Conservation (phyloP, 768 basidiomycete genomes). For the Leccinum subgranulosum region DNA sequence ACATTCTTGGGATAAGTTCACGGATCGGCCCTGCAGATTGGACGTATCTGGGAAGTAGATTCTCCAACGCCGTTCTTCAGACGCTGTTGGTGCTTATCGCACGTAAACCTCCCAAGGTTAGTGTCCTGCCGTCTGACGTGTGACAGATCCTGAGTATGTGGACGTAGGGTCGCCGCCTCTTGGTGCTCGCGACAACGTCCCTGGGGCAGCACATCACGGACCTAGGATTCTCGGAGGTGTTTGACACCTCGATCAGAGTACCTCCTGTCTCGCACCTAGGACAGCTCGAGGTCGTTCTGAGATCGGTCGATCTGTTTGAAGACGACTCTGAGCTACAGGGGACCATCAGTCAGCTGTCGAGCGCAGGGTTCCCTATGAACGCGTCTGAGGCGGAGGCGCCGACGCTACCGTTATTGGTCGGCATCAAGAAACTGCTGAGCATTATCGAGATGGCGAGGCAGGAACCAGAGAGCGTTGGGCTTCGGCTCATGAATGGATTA, state of each 20-base stretch:
- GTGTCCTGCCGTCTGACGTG: conserved; percentile 5
- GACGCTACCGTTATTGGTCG: conserved; percentile 63
- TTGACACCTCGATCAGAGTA: conserved; percentile 84
- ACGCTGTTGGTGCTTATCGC: conserved; percentile 84
- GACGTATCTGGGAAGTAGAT: conserved; percentile 95
- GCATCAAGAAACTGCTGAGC: conserved; percentile 91
- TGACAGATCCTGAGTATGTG: conserved; percentile 9
- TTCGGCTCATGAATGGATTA: conserved; percentile 61
- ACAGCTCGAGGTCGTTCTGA: conserved; percentile 73
- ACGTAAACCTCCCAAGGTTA: conserved; percentile 88
- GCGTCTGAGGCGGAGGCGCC: conserved; percentile 44
- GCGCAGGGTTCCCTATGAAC: conserved; percentile 61
- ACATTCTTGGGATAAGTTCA: conserved; percentile 4
- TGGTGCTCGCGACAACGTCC: conserved; percentile 92
- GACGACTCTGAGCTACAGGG: conserved; percentile 47
- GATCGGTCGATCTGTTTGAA: conserved; percentile 75
- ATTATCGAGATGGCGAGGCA: conserved; percentile 96
- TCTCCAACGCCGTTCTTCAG: conserved; percentile 93
- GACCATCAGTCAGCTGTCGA: conserved; percentile 63
- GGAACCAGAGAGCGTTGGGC: conserved; percentile 81
- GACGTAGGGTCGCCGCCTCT: conserved; percentile 78
- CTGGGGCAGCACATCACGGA: conserved; percentile 82
- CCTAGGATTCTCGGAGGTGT: conserved; percentile 83
- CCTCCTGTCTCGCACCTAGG: conserved; percentile 73
- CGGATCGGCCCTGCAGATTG: conserved; percentile 58